Evolutionary conservation across 257 asterid species (phyloP).

Genomic region (Dorcoceras hygrometricum): DNA sequence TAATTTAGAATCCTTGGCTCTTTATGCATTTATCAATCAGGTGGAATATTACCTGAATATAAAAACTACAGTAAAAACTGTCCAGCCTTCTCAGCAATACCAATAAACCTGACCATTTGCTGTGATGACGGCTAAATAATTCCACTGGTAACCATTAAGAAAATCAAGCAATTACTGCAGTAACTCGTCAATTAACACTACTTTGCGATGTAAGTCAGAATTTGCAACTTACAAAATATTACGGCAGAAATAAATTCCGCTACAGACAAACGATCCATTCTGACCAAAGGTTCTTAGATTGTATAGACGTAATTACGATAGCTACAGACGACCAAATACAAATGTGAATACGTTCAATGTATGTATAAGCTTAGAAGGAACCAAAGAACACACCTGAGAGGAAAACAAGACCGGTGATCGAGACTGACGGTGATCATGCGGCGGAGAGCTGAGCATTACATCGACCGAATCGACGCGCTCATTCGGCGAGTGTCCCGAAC

Average conservation of each 20-base stretch:
- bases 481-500: conserved; percentile 37
- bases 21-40: background rate
- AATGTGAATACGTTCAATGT: background rate
- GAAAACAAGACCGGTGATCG: conserved; percentile 55
- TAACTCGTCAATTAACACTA: background rate
- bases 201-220: conserved; percentile 1
- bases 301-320: background rate
- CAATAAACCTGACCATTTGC: background rate
- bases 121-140: background rate
- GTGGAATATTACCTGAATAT: background rate
- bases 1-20: background rate
- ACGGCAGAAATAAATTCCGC: background rate
- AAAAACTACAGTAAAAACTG: conserved; percentile 4
- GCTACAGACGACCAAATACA: background rate
- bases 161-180: conserved; percentile 6
- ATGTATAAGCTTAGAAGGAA: background rate
- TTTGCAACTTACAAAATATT: conserved; percentile 15
- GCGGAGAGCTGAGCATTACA: conserved; percentile 64
- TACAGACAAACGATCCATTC: conserved; percentile 6
- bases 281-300: conserved; percentile 10
- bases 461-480: conserved; percentile 56
- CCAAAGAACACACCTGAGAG: conserved; percentile 48
- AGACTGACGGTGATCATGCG: conserved; percentile 53
- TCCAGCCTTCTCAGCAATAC: background rate
- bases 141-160: background rate